phyloP scores from a whole-genome alignment of 1,139 yeast genomes.

The Tardiomyces depauwii region DNA sequence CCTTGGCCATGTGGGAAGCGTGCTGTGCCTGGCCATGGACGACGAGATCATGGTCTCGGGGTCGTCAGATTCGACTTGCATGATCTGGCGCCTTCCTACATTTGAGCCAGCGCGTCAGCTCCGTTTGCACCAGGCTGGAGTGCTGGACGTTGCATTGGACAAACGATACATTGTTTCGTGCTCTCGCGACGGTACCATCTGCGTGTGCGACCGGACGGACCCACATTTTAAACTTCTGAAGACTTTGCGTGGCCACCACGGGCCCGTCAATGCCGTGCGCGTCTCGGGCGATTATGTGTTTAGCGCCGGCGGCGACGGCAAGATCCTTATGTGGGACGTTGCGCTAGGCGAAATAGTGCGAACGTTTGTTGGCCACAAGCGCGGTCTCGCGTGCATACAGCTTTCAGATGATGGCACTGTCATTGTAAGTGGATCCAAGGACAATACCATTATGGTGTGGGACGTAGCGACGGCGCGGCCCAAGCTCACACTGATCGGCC shows the following conservation, averaged over 20 bases:
- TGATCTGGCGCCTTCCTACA: slow-evolving; percentile 22
- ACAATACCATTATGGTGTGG: slow-evolving; percentile 26
- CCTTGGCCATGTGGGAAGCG: slow-evolving; percentile 22
- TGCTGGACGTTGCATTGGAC: slow-evolving; percentile 22
- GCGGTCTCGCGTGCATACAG: slow-evolving; percentile 28
- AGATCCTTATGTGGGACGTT: slow-evolving; percentile 22
- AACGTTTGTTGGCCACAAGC: slow-evolving; percentile 22
- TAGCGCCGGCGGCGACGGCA: slow-evolving; percentile 28
- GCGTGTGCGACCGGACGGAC: slow-evolving; percentile 19
- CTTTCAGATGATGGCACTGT: slow-evolving; percentile 15
- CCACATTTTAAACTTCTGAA: slow-evolving; percentile 8
- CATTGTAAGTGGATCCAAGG: slow-evolving; percentile 27
- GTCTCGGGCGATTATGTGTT: slow-evolving; percentile 18
- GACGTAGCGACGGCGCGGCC: slow-evolving; percentile 20
- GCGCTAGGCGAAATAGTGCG: slow-evolving; percentile 15
- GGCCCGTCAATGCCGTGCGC: slow-evolving; percentile 28
- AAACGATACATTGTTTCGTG: slow-evolving; percentile 21
- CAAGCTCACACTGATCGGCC: slow-evolving; percentile 20
- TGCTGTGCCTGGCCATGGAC: slow-evolving; percentile 25
- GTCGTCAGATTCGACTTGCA: slow-evolving; percentile 25
- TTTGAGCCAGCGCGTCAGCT: slow-evolving; percentile 17
- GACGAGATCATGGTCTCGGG: slow-evolving; percentile 25
- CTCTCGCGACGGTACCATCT: slow-evolving; percentile 24
- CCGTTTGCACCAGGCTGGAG: slow-evolving; percentile 20
- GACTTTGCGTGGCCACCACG: slow-evolving; percentile 21